Base-by-base conservation (phyloP, 2,329 filamentous ascomycete species). In the Penicillium sp. region DNA sequence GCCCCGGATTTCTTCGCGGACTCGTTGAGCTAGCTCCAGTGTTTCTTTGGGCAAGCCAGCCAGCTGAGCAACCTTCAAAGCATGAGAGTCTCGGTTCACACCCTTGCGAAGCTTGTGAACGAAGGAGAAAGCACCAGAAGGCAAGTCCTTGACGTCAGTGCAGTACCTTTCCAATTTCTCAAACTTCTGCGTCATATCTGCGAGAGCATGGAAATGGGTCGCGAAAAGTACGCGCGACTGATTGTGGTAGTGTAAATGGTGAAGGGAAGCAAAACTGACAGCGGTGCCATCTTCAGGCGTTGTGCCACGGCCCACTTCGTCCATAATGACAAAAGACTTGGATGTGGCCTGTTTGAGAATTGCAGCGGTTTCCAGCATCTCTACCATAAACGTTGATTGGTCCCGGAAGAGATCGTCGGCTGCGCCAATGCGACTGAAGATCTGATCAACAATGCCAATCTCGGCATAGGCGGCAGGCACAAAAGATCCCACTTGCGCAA, bases 341-440 rank as follows among this genome's bases (percentile, higher is more conserved):
- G 86, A 77, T 1, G 93, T 97, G 0, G 94, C 93, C 62, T 90
- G 83, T 57, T 88, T 90, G 49, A 99, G 81, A 49, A 99, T 99
- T 24, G 89, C 83, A 1, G 93, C 92, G 18, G 94, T 96, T 75
- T 99, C 94, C 2, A 97, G 83, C 94, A 99, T 99, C 77, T 99
- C 94, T 1, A 97, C 91, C 94, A 99, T 97, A 75, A 99, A 99
- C 0, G 95, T 99, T 49, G 91, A 96, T 73, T 97, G 92, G 76
- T 96, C 90, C 47, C 86, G 85, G 77, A 90, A 97, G n/a, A 99
- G 81, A 70, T 96, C 93, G 72, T 99, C 95, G 1, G 93, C 94
- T 1, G 92, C 95, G 1, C 94, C 94, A 21, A 95, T 89, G 69
- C 94, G 90, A 69, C 89, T 94, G 78, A 96, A 97, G 50, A 99